Evolutionary conservation across 2,329 filamentous ascomycete species (phyloP), one percentile per base, ranked within the genome.

Genomic region (Fusarium sublunatum): DNA sequence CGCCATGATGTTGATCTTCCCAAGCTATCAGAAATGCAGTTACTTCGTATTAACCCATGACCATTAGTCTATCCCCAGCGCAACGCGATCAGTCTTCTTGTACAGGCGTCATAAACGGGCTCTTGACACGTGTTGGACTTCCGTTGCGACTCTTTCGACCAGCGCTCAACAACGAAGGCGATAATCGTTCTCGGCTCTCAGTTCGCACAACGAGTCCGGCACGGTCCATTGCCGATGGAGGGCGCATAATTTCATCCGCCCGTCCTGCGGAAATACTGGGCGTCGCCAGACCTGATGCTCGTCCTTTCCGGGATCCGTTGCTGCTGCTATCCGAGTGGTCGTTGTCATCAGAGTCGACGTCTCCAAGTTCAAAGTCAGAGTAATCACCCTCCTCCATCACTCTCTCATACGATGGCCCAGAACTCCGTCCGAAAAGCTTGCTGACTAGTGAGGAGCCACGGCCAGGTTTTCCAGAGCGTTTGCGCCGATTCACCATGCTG

Each of bases 151-250:
- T 87, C 73, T 85, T 79, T 74, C 86, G 75, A 24, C 86, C 85
- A 2, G 83, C 83, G 45, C 80, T 83, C 59, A 86, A 73, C 77
- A 84, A 65, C 8, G 79, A 83, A 12, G 86, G 83, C 13, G 84
- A 82, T 34, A 97, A 77, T 55, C 91, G 83, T 73, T 98, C 95
- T 49, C 92, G 83, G 73, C 92, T 96, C 73, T 97, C 94, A 0
- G 91, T 96, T 66, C 94, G 82, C 3, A 92, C 86, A 50, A 91
- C 88, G 63, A 97, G 75, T 2, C 93, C 93, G 42, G 86, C 88
- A 35, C 92, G 79, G 65, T 88, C 86, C 71, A 89, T 81, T 6
- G 82, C 81, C 49, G 79, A 82, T 13, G 72, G 68, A 12, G 72
- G 70, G 25, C 71, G 70, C 25, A 76, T 74, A 12, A 76, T 56